A percentile compares a stretch with the other conserved stretches of the same genome.
Conservation (phyloP, 345 rosid genomes). For the Eucalyptus erythrocorys region DNA sequence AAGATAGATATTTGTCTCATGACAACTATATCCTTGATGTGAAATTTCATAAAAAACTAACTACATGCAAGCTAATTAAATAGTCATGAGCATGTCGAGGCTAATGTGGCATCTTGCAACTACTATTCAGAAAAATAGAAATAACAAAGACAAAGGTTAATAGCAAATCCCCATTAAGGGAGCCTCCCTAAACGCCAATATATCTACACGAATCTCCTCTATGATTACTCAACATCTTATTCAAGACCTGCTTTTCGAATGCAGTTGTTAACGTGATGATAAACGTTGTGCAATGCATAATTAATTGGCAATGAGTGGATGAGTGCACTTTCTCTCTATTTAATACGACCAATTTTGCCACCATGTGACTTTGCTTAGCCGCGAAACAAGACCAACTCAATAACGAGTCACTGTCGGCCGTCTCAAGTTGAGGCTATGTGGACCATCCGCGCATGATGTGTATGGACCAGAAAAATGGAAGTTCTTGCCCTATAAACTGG, state of each 20-base stretch:
- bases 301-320: not conserved
- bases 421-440: not conserved
- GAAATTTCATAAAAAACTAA: not conserved
- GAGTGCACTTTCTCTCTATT: not conserved
- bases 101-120: not conserved
- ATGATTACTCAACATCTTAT: not conserved
- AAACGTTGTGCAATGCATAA: not conserved
- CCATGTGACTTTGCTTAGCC: not conserved
- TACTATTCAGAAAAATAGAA: not conserved
- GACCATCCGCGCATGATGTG: not conserved
- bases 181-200: not conserved
- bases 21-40: not conserved
- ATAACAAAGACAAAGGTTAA: not conserved
- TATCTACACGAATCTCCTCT: not conserved
- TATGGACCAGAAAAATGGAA: not conserved
- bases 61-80: not conserved
- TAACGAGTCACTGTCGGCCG: not conserved
- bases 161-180: not conserved
- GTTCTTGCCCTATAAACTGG: not conserved
- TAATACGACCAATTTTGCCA: not conserved
- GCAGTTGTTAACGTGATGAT: not conserved
- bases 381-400: not conserved
- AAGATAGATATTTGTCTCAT: not conserved
- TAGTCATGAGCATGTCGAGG: not conserved
- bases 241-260: not conserved